phyloP scores from a whole-genome alignment of 352 stramenopile species.

The Thalassiosira mediterranea region DNA sequence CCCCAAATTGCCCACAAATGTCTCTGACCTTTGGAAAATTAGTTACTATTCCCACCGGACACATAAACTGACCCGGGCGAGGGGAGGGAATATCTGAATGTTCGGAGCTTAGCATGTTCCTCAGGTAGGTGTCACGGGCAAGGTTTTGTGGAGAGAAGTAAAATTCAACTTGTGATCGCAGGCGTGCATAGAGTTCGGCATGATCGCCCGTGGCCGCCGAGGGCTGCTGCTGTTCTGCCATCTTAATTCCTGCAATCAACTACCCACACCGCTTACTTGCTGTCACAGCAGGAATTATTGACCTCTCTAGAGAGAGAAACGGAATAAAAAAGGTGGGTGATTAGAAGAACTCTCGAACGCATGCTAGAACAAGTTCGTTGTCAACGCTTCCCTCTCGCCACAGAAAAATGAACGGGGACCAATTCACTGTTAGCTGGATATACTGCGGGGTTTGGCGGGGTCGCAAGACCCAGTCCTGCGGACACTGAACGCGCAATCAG shows the following conservation, averaged over 20 bases:
- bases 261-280: too few relatives aligned
- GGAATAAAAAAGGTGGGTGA: too few relatives aligned
- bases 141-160: conserved; percentile 75
- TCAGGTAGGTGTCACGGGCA: conserved; percentile 58
- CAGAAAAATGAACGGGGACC: too few relatives aligned
- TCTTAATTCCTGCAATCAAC: not conserved
- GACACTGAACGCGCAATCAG: too few relatives aligned
- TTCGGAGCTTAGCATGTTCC: conserved; percentile 52
- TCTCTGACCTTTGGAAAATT: conserved; percentile 70
- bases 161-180: conserved; percentile 67
- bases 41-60: conserved; percentile 55
- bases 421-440: too few relatives aligned
- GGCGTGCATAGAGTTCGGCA: conserved; percentile 29
- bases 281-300: too few relatives aligned
- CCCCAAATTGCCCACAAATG: conserved; percentile 48
- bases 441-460: too few relatives aligned
- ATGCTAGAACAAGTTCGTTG: too few relatives aligned
- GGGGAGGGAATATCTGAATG: conserved; percentile 47
- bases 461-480: too few relatives aligned
- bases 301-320: too few relatives aligned
- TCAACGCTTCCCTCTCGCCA: too few relatives aligned
- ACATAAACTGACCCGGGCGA: conserved; percentile 36
- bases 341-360: too few relatives aligned
- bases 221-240: not conserved
- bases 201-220: conserved; percentile 8